Evolutionary conservation across 495 filamentous ascomycete species (phyloP), one percentile per base, ranked within the genome.

Genomic region (Xylaria sp.): DNA sequence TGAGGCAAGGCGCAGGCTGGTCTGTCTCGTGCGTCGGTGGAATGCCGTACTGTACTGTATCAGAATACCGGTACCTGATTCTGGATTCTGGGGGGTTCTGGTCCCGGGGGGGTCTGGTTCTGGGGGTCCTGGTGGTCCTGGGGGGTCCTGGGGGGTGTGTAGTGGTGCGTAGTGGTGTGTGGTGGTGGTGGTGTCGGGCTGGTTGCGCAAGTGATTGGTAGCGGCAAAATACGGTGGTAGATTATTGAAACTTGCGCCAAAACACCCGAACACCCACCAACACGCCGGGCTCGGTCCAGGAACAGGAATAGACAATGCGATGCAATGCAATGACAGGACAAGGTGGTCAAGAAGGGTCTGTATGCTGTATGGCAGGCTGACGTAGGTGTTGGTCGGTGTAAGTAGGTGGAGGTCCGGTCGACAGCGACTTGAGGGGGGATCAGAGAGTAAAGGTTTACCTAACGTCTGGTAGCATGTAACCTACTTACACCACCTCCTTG

Each of bases 21-120:
- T 59, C 35, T 53, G 69, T 66, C 41, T 71, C 50, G 69, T 61
- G 57, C 67, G 53, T 63, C 43, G 62, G 63, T 72, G 70, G 70
- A 68, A 72, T 72, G 70, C 19, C n/a, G n/a, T n/a, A n/a, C n/a
- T n/a, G n/a, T n/a, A n/a, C n/a, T 72, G 70, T 71, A 72, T 66
- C 57, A 72, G 63, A 61, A 52, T 67, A 44, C 52, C 64, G 46
- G 46, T 67, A 53, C 64, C 61, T 59, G 48, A 66, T 12, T 66
- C 69, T n/a, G n/a, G n/a, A n/a, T n/a, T n/a, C n/a, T n/a, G n/a
- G n/a, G n/a, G n/a, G n/a, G n/a, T n/a, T n/a, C n/a, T n/a, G n/a
- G n/a, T n/a, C n/a, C n/a, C n/a, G n/a, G n/a, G n/a, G n/a, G n/a
- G n/a, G n/a, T n/a, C n/a, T n/a, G n/a, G n/a, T n/a, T n/a, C n/a